Conservation (phyloP, 345 rosid genomes). For the Cardamine occulta region DNA sequence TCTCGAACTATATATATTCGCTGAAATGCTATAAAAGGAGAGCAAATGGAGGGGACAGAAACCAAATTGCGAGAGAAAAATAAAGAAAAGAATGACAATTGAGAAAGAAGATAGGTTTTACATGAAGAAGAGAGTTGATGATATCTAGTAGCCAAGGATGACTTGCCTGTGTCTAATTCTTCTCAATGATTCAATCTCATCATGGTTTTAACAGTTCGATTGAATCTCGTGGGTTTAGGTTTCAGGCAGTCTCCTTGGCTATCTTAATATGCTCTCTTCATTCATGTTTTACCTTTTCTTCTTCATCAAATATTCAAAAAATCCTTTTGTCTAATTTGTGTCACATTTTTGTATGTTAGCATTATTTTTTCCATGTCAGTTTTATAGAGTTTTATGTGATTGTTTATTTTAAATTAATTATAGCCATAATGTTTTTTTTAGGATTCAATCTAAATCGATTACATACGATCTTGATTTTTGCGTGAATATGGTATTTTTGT, state of each 20-base stretch:
- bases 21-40: conserved; percentile 27
- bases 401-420: no score
- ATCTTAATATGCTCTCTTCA: conserved; percentile 20
- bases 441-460: neutral
- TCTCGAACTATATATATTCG: conserved; percentile 1
- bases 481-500: no score
- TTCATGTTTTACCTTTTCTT: conserved; percentile 29
- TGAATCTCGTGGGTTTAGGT: conserved; percentile 17
- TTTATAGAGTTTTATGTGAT: neutral
- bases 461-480: neutral
- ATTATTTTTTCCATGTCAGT: neutral
- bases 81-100: conserved; percentile 1
- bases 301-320: neutral
- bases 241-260: conserved; percentile 33
- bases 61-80: conserved; percentile 4
- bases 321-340: neutral
- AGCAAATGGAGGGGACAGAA: conserved; percentile 2
- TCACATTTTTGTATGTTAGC: neutral
- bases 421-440: neutral
- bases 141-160: conserved; percentile 39
- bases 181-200: conserved; percentile 12
- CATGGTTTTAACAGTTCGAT: neutral
- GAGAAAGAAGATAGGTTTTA: conserved; percentile 32
- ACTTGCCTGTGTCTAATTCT: conserved; percentile 21
- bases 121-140: conserved; percentile 33